A percentile compares a stretch with the other conserved stretches of the same genome.
Evolutionary conservation across 2,329 filamentous ascomycete species (phyloP).

Genomic region (Remersonia thermophila): DNA sequence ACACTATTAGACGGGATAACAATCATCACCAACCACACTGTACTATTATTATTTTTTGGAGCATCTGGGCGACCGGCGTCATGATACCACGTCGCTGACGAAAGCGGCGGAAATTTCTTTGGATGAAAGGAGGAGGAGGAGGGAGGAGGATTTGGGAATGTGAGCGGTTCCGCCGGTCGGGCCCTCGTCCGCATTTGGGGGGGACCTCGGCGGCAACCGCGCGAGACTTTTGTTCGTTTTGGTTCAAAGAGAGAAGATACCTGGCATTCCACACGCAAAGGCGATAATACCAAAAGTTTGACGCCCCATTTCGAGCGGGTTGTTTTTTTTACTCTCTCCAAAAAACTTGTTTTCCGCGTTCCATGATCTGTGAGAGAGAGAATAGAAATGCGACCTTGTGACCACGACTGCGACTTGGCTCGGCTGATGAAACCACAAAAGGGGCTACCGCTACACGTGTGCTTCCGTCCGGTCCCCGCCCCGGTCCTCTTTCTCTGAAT

Average conservation of each 20-base stretch:
- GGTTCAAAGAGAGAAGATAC: neutral
- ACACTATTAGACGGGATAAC: conserved; percentile 2
- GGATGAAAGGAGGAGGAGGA: neutral
- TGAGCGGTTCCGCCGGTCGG: too few relatives aligned
- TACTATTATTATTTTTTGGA: conserved; percentile 12
- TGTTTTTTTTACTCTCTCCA: too few relatives aligned
- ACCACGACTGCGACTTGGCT: neutral
- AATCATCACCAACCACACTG: too few relatives aligned
- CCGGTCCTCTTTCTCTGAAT: too few relatives aligned
- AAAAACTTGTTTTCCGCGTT: too few relatives aligned
- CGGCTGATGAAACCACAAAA: neutral
- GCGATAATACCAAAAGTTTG: conserved; percentile 8
- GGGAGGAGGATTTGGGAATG: neutral
- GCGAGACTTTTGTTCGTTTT: too few relatives aligned
- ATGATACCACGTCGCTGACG: conserved; percentile 8
- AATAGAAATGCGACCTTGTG: conserved; percentile 1
- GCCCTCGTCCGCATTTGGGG: neutral
- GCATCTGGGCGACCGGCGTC: conserved; percentile 10
- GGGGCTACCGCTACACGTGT: too few relatives aligned
- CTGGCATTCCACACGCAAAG: conserved; percentile 1
- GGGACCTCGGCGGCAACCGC: neutral
- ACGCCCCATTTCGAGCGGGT: too few relatives aligned
- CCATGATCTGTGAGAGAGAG: neutral
- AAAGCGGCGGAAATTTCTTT: conserved; percentile 1
- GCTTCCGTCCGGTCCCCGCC: too few relatives aligned